A percentile compares a stretch with the other conserved stretches of the same genome.
Conservation (phyloP, 768 basidiomycete species). For the Lentinus brumalis region DNA sequence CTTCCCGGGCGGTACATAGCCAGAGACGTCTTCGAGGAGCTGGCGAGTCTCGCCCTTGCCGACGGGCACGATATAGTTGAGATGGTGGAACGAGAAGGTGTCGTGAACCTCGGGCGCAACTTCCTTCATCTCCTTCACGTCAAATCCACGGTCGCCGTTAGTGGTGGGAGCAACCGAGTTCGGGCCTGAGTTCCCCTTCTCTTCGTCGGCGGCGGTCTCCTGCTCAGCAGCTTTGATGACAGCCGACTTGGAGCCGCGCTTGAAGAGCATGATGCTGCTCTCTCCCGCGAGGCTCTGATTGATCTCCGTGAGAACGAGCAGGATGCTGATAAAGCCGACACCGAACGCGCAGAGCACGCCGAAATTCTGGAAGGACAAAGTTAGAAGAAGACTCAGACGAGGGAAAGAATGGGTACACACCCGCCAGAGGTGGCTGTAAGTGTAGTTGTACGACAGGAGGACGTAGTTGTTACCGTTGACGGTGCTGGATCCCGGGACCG, state of each 20-base stretch:
- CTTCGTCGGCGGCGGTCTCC: constrained; percentile 26
- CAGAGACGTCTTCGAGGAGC: constrained; percentile 73
- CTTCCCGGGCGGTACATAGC: constrained; percentile 80
- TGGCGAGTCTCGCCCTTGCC: constrained; percentile 43
- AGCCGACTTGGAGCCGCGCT: constrained; percentile 49
- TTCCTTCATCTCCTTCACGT: constrained; percentile 6
- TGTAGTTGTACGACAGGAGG: constrained; percentile 43
- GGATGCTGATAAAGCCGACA: constrained; percentile 53
- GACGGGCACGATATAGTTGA: constrained; percentile 67
- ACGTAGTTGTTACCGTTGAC: constrained; percentile 67
- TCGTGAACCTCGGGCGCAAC: constrained; percentile 34
- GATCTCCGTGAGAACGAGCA: constrained; percentile 61
- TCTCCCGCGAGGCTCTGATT: constrained; percentile 40
- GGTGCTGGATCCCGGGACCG: constrained; percentile 54
- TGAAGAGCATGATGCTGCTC: constrained; percentile 61
- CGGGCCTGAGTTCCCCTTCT: constrained; percentile 26
- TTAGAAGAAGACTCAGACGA: neutral
- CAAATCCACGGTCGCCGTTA: neutral
- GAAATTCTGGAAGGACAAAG: constrained; percentile 47
- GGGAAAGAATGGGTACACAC: constrained; percentile 12
- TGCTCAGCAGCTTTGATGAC: constrained; percentile 16
- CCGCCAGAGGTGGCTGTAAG: constrained; percentile 51
- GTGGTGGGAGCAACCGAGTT: neutral
- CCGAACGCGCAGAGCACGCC: constrained; percentile 74
- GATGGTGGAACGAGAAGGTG: constrained; percentile 79